Evolutionary conservation across 768 basidiomycete species (phyloP).

Genomic region (Dioszegia hungarica): DNA sequence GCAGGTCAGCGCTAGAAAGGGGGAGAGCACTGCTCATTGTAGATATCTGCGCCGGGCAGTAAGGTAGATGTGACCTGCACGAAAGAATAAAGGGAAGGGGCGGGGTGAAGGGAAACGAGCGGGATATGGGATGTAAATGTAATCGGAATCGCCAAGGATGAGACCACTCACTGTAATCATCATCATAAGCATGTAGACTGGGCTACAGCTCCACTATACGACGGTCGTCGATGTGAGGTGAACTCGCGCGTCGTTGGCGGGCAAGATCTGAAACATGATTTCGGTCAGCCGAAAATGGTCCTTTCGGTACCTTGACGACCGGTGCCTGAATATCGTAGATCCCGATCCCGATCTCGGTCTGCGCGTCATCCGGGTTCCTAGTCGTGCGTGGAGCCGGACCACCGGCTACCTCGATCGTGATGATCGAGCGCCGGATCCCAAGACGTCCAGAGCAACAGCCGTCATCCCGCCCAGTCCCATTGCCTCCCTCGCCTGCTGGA

Average conservation of each 20-base stretch:
- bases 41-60: neutral
- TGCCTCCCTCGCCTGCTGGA: neutral
- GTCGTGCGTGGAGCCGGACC: too few species aligned
- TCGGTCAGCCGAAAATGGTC: too few species aligned
- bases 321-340: neutral
- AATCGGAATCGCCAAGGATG: too few species aligned
- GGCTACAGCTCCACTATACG: neutral
- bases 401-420: too few species aligned
- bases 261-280: neutral
- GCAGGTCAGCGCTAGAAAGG: neutral
- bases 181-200: neutral
- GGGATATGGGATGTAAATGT: neutral
- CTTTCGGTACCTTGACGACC: neutral
- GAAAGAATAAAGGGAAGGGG: neutral
- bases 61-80: conserved; percentile 1
- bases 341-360: too few species aligned
- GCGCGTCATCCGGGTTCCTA: too few species aligned
- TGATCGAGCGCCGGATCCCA: too few species aligned
- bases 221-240: neutral
- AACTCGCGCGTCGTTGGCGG: neutral
- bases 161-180: too few species aligned
- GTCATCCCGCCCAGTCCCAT: neutral
- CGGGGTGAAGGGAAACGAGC: neutral
- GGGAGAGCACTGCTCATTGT: conserved; percentile 4
- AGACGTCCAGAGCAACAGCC: too few species aligned